Evolutionary conservation across 768 basidiomycete species (phyloP), one percentile per base, ranked within the genome.

Genomic region (Serpula lacrymans): DNA sequence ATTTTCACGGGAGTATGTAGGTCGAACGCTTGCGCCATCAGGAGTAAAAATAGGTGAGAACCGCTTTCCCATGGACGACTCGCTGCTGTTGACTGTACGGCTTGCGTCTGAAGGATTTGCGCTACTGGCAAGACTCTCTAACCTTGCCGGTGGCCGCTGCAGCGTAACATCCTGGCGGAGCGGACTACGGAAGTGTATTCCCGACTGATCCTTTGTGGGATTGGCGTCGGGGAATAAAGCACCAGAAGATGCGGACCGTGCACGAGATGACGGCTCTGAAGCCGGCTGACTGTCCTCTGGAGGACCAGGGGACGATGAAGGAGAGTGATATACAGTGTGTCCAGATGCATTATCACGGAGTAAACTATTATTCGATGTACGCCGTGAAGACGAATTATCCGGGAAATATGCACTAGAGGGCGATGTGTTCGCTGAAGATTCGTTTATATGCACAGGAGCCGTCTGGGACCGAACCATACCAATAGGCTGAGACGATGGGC

Each of bases 181-280:
- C 23, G 45, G 49, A 10, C 44, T 30, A 30, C 47, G 60, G 25
- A 39, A 36, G 1, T 55, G 55, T 9, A 26, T 41, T 8, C 16
- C 32, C 3, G 43, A 34, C 25, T 41, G 45, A 28, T 36, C 20
- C 20, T 28, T 22, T 21, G 4, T 37, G 9, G 23, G 37, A 20
- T 34, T 34, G 12, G 49, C 41, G 3, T 43, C 34, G 3, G 48
- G 22, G 16, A 37, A 26, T 6, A 35, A 46, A 9, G 45, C 42
- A 26, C 62, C 60, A 26, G 67, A 58, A 10, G 71, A 68, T 13
- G 47, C 54, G 16, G 64, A 65, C n/a, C 59, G 60, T 37, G 71
- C 47, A 11, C 72, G 64, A 13, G 68, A 55, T 2, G 70, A 70
- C 28, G 68, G 62, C 37, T 77, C 75, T 29, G 63, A 54, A 1